These are phyloP conservation scores for Arabidopsis thaliana DNA, from an alignment of 345 rosid genomes.

Conservation along the genomic window TAIR10.1 NC_003076.8:24057501-24058000, in stretches of 20 bases:
- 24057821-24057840: background rate
- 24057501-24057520: background rate
- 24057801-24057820: background rate
- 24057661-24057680: background rate
- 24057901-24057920: background rate
- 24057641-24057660: conserved; percentile 38
- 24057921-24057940: background rate
- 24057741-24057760: background rate
- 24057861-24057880: conserved; percentile 10
- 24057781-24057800: conserved; percentile 2
- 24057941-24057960: conserved; percentile 7
- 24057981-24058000: conserved; percentile 1
- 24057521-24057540: background rate
- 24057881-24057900: background rate
- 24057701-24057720: background rate
- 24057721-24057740: background rate
- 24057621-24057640: conserved; percentile 2
- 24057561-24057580: conserved; percentile 5
- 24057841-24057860: conserved; percentile 1
- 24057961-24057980: background rate
- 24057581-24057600: conserved; percentile 16
- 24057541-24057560: conserved; percentile 30
- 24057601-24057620: conserved; percentile 34
- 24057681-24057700: conserved; percentile 5
- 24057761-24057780: background rate